Evolutionary conservation across 805 yeast genomes (phyloP), one percentile per base, ranked within the genome.

Genomic region (Scheffersomyces coipomensis): DNA sequence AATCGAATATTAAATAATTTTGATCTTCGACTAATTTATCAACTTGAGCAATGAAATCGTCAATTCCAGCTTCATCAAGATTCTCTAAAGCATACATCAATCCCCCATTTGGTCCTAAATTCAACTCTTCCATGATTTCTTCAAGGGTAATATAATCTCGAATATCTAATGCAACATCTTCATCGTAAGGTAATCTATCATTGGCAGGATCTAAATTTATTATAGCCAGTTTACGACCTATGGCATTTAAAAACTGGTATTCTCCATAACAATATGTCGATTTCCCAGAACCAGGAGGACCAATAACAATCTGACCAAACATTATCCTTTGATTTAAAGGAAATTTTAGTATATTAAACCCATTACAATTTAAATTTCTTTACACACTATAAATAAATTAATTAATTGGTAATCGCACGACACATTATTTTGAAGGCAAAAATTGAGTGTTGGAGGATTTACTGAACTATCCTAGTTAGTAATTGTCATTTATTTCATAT

Each of bases 211-310:
- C 99, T 46, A 93, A 73, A 56, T 93, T 93, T 16, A 93, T 69
- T 2, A 93, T 75, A n/a, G 87, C 73, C 34, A 86, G 81, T 52
- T 87, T 85, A 44, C 99, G 71, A 5, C 99, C 99, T 37, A 95
- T 89, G 1, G 98, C 96, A 43, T 86, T 84, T 52, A 91, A 74
- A 61, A 93, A 93, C 67, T 93, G 98, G 47, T 77, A 77, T 81
- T 91, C 81, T 31, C 99, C 99, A 58, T 81, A 72, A 60, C 97
- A 90, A 58, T 88, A 93, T 0, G 99, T 95, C 0, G 97, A 87
- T 56, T 93, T 93, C 1, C 99, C 99, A 0, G 96, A 77, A 1
- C 99, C 99, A 0, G 99, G 99, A 0, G 99, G 98, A 0, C 99
- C 99, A 27, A 93, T 88, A 8, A 91, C 90, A 8, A 93, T 78